Evolutionary conservation across 306 rosid species (phyloP), one percentile per base, ranked within the genome.

Genomic region (Pyrus communis): DNA sequence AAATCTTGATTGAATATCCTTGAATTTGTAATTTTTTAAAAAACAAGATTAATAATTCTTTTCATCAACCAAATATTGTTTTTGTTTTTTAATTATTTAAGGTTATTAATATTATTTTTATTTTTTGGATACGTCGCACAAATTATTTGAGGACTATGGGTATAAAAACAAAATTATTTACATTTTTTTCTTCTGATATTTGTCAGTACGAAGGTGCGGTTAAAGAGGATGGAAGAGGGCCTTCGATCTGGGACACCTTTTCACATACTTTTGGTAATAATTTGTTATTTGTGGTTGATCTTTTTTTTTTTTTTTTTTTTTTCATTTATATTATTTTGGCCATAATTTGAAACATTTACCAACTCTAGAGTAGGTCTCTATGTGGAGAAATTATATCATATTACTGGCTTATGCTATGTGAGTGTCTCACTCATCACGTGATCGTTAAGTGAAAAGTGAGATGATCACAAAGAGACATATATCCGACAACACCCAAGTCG

Each of bases 141-240:
- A 65, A 35, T 2, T 22, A 67, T 22, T n/a, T 45, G n/a, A 35
- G 67, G 21, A 14, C 8, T 11, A 14, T 51, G 55, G 21, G 2
- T 52, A 54, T 31, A 18, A 61, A 61, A 23, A 51, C 28, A 38
- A 55, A 21, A 3, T 45, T 11, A 14, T 28, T 63, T 25, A 46
- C 6, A 12, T 27, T 4, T 42, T 51, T 51, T 4, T 14, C 62
- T 65, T 52, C 13, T 49, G 17, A 7, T 22, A 65, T 60, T 69
- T 64, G 79, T 63, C 75, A 95, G 98, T 89, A 85, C n/a, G 97
- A 95, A 87, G 97, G 98, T 52, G 97, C 96, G 1, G 95, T 90
- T 1, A 88, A 89, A 65, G 91, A 83, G 68, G 98, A 82, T 5
- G 96, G 96, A 73, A 87, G 96, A 60, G 96, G 98, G 21, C 88